Base-by-base conservation (phyloP, 345 rosid species). In the Salix brachista region DNA sequence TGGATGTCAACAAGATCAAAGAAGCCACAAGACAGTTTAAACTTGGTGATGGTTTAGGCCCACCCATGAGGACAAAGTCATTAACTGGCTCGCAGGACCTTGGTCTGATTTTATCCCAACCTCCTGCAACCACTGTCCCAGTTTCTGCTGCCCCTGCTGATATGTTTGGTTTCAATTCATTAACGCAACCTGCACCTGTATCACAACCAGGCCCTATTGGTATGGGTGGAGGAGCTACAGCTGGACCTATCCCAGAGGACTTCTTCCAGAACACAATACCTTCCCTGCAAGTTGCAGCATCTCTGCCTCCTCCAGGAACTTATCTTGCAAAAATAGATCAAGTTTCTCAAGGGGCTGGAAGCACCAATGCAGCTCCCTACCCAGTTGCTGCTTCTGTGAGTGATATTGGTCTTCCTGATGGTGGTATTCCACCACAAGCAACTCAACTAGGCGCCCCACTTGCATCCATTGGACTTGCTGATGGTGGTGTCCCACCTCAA, bases 211-310 rank as follows among this genome's bases (percentile, higher is more conserved):
- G 89, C 87, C 84, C 91, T 64, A 68, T 68, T 54, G 77, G 79
- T 76, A 69, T 71, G 36, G 85, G 90, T 83, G 79, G 12, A 26
- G 92, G 91, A 69, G 83, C 80, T 78, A 67, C 90, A 69, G 86
- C 91, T 71, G 74, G 84, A 69, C 97, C 97, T 34, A 96, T 96
- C 69, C 98, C 99, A 4, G 99, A 93, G 83, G 98, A 96, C 83
- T 96, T 96, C 78, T 96, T 96, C 83, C 94, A 91, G 78, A 87
- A 96, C 74, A 96, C 99, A 69, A 85, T 92, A 72, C 91, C 98
- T 17, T 96, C 99, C 70, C 73, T 96, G 74, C 97, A 89, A 85
- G 94, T 91, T 80, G 99, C 93, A 60, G 89, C 94, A 78, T 72
- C 92, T 17, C 69, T 96, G 87, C 92, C 92, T 67, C 97, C 97